phyloP scores from a whole-genome alignment of 179 eudicot genomes.

The Carnegiea gigantea region DNA sequence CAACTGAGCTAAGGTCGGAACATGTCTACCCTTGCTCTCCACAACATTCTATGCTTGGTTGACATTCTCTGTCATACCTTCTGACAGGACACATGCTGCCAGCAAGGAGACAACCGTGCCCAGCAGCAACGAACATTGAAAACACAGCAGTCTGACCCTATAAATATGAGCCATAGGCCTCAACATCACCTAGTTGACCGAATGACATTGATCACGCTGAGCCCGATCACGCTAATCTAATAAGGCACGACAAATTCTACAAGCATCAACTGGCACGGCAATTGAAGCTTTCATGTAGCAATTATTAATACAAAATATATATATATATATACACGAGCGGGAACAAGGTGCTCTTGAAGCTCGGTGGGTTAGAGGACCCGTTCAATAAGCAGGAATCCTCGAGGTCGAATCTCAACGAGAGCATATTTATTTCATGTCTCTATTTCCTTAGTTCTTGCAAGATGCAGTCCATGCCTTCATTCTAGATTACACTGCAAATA shows the following conservation, averaged over 20 bases:
- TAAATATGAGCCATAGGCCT: no score
- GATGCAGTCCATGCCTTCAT: no score
- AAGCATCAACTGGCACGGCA: no score
- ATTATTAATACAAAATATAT: fast-evolving
- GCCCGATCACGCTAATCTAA: no score
- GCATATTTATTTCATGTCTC: background rate
- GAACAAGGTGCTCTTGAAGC: no score
- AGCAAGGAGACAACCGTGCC: background rate
- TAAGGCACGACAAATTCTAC: no score
- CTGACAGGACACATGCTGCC: background rate
- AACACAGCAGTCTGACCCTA: no score
- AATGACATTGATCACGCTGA: no score
- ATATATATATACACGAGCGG: background rate
- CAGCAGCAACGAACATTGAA: background rate
- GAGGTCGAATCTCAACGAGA: background rate
- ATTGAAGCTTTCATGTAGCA: fast-evolving
- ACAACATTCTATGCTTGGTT: background rate
- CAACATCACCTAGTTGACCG: no score
- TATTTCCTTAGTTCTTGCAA: background rate
- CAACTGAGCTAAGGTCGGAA: slow-evolving; percentile 11
- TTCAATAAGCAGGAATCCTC: background rate
- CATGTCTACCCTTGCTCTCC: no score
- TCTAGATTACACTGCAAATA: no score
- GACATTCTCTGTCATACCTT: background rate
- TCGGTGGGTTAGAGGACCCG: background rate